Evolutionary conservation across 192 early-diverging fungal genomes (phyloP), one percentile per base, ranked within the genome.

Genomic region (Obelidium mucronatum): DNA sequence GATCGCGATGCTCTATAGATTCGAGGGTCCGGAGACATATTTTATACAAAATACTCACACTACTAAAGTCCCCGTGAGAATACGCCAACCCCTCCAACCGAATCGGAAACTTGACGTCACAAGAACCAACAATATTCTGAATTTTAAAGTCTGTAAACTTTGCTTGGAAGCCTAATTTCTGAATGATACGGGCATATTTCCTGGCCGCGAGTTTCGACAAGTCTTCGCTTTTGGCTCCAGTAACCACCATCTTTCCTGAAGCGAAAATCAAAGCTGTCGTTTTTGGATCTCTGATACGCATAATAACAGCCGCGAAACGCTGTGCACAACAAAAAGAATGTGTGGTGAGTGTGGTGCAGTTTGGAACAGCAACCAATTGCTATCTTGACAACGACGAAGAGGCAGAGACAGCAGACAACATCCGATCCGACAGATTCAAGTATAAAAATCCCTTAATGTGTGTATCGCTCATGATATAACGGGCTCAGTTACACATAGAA

Each of bases 251-350:
- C 84, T 99, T 99, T 53, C 98, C 98, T 26, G 97, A 98, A 13
- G 96, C 95, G 86, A 99, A 99, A 78, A 99, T 99, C 64, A 99
- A 85, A 13, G 98, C 98, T 0, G 98, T 99, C 4, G 98, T 99
- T 85, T 99, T 99, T 60, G 97, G 97, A 60, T 97, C 97, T 86
- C 98, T 93, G 79, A 99, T 99, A 78, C 98, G 93, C 98, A 99
- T 99, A 80, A 99, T 99, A 39, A 99, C 98, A 63, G 98, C 98
- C 70, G 98, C 98, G 80, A 99, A 99, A 80, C 98, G 98, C 97
- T 96, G 82, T 11, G 67, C n/a, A n/a, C n/a, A n/a, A 26, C 30
- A 48, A 58, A 33, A 22, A 36, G 35, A 75, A 51, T 51, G 22
- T 22, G 48, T 51, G 48, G 48, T 51, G 48, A 51, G 22, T 51